Percentiles rank a stretch among this genome's conserved stretches.
phyloP scores from a whole-genome alignment of 2,329 filamentous ascomycete genomes.

The Myriosclerotinia scirpicola region DNA sequence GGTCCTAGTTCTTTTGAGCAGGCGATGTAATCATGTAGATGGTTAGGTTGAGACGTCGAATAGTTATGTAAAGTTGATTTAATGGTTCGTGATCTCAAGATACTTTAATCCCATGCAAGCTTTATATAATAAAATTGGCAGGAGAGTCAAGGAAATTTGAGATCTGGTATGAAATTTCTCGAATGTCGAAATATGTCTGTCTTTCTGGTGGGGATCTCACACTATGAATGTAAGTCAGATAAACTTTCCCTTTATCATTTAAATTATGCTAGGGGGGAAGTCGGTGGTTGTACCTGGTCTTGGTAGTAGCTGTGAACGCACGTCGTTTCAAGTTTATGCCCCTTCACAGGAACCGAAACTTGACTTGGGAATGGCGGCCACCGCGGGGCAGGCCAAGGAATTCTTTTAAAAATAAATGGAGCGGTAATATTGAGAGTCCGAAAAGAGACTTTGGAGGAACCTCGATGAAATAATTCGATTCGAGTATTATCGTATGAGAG shows the following conservation, averaged over 20 bases:
- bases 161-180: background rate
- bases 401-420: slow-evolving; percentile 13
- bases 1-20: slow-evolving; percentile 4
- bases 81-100: slow-evolving; percentile 12
- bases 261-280: slow-evolving; percentile 19
- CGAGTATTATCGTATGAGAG: slow-evolving; percentile 6
- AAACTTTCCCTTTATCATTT: slow-evolving; percentile 17
- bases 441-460: slow-evolving; percentile 14
- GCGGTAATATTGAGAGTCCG: background rate
- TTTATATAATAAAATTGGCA: slow-evolving; percentile 25
- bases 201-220: background rate
- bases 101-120: slow-evolving; percentile 19
- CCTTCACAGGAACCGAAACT: slow-evolving; percentile 21
- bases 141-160: slow-evolving; percentile 23
- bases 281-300: slow-evolving; percentile 13
- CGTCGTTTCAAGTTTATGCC: slow-evolving; percentile 24
- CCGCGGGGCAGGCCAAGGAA: slow-evolving; percentile 13
- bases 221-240: slow-evolving; percentile 14
- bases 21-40: slow-evolving; percentile 5
- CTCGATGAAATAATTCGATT: slow-evolving; percentile 4
- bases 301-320: slow-evolving; percentile 13
- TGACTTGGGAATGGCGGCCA: slow-evolving; percentile 13
- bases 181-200: background rate
- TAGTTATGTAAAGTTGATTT: slow-evolving; percentile 12
- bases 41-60: slow-evolving; percentile 12